These are phyloP conservation scores for Choanephora cucurbitarum DNA, from an alignment of 371 early-diverging fungal species.

Conservation along the genomic window DNA sequence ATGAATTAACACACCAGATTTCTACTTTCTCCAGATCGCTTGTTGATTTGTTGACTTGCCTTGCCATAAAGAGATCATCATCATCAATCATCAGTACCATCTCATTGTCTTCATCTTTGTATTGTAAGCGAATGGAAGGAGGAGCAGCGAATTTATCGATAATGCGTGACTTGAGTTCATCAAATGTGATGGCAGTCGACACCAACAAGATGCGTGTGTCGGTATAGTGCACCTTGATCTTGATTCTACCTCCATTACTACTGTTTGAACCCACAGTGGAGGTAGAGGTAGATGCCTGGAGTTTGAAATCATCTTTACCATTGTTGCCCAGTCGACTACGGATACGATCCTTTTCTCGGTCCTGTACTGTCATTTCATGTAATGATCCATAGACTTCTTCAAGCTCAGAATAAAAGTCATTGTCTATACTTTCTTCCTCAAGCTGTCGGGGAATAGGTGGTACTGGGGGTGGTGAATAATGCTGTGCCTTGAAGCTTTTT, in stretches of 20 bases:
- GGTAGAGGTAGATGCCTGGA: slow-evolving; percentile 25
- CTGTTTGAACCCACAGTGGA: slow-evolving; percentile 21
- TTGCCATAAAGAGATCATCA: slow-evolving; percentile 88
- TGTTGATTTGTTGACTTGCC: slow-evolving; percentile 58
- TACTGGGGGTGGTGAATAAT: slow-evolving; percentile 39
- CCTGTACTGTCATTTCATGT: slow-evolving; percentile 20
- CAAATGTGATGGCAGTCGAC: slow-evolving; percentile 56
- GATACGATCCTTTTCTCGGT: slow-evolving; percentile 14
- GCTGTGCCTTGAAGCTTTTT: slow-evolving; percentile 17
- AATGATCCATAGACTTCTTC: slow-evolving; percentile 40
- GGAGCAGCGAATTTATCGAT: slow-evolving; percentile 65
- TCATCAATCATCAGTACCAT: slow-evolving; percentile 88
- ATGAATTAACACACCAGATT: slow-evolving; percentile 57
- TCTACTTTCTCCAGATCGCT: slow-evolving; percentile 56
- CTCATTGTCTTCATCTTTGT: slow-evolving; percentile 88
- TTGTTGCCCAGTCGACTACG: slow-evolving; percentile 9
- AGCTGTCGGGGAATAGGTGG: slow-evolving; percentile 32
- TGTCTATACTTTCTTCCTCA: slow-evolving; percentile 17
- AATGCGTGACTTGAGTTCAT: slow-evolving; percentile 62
- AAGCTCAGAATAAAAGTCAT: slow-evolving; percentile 34
- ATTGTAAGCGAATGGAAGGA: slow-evolving; percentile 67
- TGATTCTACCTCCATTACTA: slow-evolving; percentile 47
- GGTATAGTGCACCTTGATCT: slow-evolving; percentile 79
- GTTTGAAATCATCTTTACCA: slow-evolving; percentile 5
- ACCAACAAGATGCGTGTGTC: slow-evolving; percentile 77